Evolutionary conservation across 352 stramenopile genomes (phyloP), one percentile per base, ranked within the genome.

Genomic region (Globisporangium okanoganense): DNA sequence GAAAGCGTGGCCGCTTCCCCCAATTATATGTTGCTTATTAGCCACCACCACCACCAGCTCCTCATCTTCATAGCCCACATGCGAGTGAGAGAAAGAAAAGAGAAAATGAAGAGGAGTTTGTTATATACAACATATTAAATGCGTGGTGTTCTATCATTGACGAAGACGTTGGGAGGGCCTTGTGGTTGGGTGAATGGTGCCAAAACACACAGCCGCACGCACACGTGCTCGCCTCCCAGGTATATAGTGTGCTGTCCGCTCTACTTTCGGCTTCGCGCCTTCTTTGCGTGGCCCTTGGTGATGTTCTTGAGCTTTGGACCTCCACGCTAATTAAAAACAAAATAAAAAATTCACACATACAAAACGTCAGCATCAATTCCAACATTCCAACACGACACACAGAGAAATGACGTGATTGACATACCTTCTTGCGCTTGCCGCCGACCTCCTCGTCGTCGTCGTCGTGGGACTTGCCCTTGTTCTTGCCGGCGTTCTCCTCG

Each of bases 401-500:
- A 38, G 12, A 41, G 44, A 33, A 3, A 13, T 36, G 33, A 52
- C 16, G n/a, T 29, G n/a, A 14, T n/a, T 31, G 5, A 50, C 35
- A 25, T 27, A 78, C 66, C 71, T 90, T 88, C 71, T 88, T 90
- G 56, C 67, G 61, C 67, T 87, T 87, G 66, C 67, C 66, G 22
- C 62, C 67, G 25, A 84, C 73, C 20, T 72, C 66, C 5, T 84
- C 78, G 35, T 88, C 71, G 18, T 89, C 83, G 56, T 85, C 73
- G 29, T 85, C 75, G 57, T 74, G 47, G 2, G 38, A 65, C 59
- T 76, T 80, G 66, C 78, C 78, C 64, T 90, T 90, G 69, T 69
- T 69, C 71, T 93, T 93, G 45, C 82, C 79, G 6, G 79, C 82
- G 56, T 90, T 92, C 63, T 92, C 84, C 56, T 94, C 84, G 40